Conservation (phyloP, 768 basidiomycete genomes). For the Obba rivulosa region DNA sequence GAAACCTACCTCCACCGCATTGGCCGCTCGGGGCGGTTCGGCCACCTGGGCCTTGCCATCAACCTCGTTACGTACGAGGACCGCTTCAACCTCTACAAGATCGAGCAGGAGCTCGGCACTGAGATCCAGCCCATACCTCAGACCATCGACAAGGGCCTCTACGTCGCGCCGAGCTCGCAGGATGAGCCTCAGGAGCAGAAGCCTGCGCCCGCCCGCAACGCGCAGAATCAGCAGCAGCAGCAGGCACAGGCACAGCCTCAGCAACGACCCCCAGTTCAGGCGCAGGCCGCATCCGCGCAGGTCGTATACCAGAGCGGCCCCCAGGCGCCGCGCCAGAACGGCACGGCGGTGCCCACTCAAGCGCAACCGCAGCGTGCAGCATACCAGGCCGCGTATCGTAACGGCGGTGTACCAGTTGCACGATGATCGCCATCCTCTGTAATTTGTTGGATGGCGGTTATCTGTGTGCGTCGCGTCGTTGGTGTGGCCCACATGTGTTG, state of each 20-base stretch:
- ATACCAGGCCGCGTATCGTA: slow-evolving; percentile 21
- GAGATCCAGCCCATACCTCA: slow-evolving; percentile 96
- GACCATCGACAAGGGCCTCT: slow-evolving; percentile 84
- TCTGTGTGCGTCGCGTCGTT: too few species aligned
- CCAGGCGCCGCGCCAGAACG: slow-evolving; percentile 21
- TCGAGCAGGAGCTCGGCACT: slow-evolving; percentile 97
- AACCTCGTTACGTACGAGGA: slow-evolving; percentile 98
- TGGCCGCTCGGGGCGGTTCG: slow-evolving; percentile 95
- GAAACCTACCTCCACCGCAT: slow-evolving; percentile 99
- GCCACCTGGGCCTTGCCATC: slow-evolving; percentile 95
- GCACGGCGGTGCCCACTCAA: slow-evolving; percentile 18
- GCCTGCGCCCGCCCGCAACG: slow-evolving; percentile 18
- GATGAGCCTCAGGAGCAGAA: slow-evolving; percentile 43
- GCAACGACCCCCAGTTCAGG: slow-evolving; percentile 11
- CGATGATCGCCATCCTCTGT: slow-evolving; percentile 11
- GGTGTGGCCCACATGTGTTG: too few species aligned
- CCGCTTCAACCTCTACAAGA: slow-evolving; percentile 94
- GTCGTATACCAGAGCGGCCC: slow-evolving; percentile 26
- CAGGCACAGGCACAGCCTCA: slow-evolving; percentile 13
- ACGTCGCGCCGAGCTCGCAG: slow-evolving; percentile 70
- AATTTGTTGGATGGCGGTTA: too few species aligned
- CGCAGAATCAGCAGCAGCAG: slow-evolving; percentile 27
- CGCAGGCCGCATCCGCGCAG: slow-evolving; percentile 21
- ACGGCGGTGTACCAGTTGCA: slow-evolving; percentile 22
- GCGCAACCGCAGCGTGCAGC: slow-evolving; percentile 9